Conservation (phyloP, 2,329 filamentous ascomycete species). For the Botrytis medusae region DNA sequence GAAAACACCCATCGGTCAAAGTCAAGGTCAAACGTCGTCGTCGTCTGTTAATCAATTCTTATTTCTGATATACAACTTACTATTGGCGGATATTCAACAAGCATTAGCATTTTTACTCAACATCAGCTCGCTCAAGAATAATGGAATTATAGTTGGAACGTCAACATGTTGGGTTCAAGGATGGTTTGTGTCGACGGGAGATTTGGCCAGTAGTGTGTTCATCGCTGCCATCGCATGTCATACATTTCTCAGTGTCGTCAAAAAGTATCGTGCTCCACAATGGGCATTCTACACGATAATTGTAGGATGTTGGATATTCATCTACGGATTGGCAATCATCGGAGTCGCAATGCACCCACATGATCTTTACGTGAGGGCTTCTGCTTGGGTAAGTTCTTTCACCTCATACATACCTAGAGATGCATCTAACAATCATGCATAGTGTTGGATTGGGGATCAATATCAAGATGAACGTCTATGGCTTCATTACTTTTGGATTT, state of each 20-base stretch:
- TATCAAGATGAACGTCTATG: constrained; percentile 56
- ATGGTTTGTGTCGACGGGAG: constrained; percentile 67
- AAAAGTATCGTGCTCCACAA: constrained; percentile 52
- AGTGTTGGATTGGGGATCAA: constrained; percentile 63
- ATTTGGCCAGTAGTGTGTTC: constrained; percentile 65
- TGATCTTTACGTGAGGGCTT: constrained; percentile 62
- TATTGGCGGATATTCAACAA: constrained; percentile 68
- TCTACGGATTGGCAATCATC: constrained; percentile 56
- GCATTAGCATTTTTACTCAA: constrained; percentile 64
- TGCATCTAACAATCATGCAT: neutral
- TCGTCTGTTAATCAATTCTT: constrained; percentile 63
- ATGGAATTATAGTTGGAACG: constrained; percentile 55
- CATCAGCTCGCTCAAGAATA: constrained; percentile 54
- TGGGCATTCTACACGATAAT: constrained; percentile 52
- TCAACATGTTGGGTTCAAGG: constrained; percentile 62
- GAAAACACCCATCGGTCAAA: constrained; percentile 20
- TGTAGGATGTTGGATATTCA: constrained; percentile 55
- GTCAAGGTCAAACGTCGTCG: neutral
- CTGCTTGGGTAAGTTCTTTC: constrained; percentile 54
- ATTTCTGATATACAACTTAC: constrained; percentile 66
- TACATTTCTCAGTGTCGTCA: constrained; percentile 63
- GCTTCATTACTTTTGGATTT: constrained; percentile 67
- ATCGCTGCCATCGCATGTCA: constrained; percentile 65
- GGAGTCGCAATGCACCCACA: constrained; percentile 43
- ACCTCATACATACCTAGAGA: neutral